These are phyloP conservation scores for Pyrus communis DNA, from an alignment of 306 rosid genomes.

Conservation along the genomic window DNA sequence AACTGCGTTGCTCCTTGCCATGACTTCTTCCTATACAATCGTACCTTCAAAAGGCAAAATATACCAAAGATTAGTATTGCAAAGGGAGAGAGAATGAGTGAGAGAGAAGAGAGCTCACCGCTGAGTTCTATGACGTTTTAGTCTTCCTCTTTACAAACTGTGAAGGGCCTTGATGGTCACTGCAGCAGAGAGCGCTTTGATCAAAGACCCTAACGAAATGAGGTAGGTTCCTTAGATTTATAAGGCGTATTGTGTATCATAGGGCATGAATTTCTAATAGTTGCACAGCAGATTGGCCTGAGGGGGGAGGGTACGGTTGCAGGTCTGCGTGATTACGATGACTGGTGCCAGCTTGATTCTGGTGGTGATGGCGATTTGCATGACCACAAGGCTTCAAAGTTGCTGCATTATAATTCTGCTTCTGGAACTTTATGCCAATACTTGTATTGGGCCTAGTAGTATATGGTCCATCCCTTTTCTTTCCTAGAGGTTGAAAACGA, in stretches of 20 bases:
- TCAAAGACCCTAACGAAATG: not conserved
- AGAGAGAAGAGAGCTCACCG: not conserved
- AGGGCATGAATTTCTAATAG: not conserved
- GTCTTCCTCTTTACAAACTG: not conserved
- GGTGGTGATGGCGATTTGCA: constrained; percentile 19
- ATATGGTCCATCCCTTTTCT: not conserved
- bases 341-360: constrained; percentile 13
- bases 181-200: not conserved
- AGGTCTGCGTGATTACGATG: constrained; percentile 5
- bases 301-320: not conserved
- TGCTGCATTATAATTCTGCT: not conserved
- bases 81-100: not conserved
- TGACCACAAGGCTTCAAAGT: constrained; percentile 10
- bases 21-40: not conserved
- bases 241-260: not conserved
- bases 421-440: not conserved
- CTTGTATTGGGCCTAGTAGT: not conserved
- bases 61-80: not conserved
- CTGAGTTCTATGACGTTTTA: not conserved
- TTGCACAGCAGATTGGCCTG: not conserved
- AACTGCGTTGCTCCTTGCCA: constrained; percentile 22
- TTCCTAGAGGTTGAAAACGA: not conserved
- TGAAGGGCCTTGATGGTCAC: not conserved
- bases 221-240: not conserved
- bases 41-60: not conserved